Evolutionary conservation across 2,329 filamentous ascomycete species (phyloP).

Genomic region (Epichloe aotearoae): DNA sequence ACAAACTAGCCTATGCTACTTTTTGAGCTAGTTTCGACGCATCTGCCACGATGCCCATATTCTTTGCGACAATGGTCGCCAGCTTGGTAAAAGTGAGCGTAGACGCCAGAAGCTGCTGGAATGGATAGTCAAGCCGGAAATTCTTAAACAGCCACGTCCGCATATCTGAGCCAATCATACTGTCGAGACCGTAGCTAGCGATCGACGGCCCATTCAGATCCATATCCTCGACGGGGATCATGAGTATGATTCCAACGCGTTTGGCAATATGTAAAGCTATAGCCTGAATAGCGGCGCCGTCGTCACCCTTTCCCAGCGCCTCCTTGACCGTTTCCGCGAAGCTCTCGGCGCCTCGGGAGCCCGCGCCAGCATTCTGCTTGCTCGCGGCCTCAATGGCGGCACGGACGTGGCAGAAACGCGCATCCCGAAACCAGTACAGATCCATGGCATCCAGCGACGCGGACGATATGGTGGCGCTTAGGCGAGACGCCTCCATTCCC

Average conservation of each 20-base stretch:
- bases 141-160: slow-evolving; percentile 23
- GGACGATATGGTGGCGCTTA: not conserved
- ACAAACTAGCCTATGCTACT: too few species aligned
- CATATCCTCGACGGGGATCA: not conserved
- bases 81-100: slow-evolving; percentile 14
- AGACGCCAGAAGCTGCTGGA: slow-evolving; percentile 23
- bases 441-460: not conserved
- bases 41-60: too few species aligned
- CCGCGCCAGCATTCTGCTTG: not conserved
- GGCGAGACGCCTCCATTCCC: not conserved
- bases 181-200: slow-evolving; percentile 22
- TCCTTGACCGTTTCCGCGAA: not conserved
- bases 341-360: not conserved
- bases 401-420: not conserved
- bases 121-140: slow-evolving; percentile 23
- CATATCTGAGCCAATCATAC: slow-evolving; percentile 24
- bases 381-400: not conserved
- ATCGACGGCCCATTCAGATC: slow-evolving; percentile 8
- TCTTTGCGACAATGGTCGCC: not conserved
- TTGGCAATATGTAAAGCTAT: not conserved
- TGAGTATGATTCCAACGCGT: too few species aligned
- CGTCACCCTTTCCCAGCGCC: too few species aligned
- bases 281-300: too few species aligned
- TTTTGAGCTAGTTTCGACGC: too few species aligned
- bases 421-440: not conserved